Evolutionary conservation across 441 rosid species (phyloP), one percentile per base, ranked within the genome.

Genomic region (Sinapis alba): DNA sequence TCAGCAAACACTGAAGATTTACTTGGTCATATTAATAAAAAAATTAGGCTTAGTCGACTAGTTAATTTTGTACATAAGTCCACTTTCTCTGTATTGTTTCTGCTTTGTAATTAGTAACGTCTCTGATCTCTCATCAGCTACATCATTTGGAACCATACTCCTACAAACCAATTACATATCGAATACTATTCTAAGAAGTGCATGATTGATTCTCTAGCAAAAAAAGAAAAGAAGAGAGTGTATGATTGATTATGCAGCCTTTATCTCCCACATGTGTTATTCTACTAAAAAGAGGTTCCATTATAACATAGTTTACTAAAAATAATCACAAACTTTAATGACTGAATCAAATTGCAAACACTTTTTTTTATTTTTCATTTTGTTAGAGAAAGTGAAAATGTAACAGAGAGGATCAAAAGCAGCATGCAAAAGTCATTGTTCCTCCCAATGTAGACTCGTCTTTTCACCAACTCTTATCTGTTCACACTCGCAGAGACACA

Each of bases 401-500:
- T 4, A 45, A 23, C 21, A 58, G 26, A 58, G 65, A 56, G 30
- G 19, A 13, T 8, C 26, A 1, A 15, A 21, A 11, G 47, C 51
- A 60, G 54, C 16, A 45, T 15, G 16, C 18, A 34, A 51, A 62
- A 51, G 64, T 62, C 63, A 7, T 16, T 38, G 57, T 24, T 9
- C 53, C 57, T 9, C 53, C 57, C 69, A 61, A n/a, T 75, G 53
- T 68, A 68, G 54, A 23, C 69, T 51, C 68, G 43, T 51, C 36
- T 62, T 45, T 51, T 60, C 63, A 36, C 58, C 68, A 32, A 32
- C 61, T 34, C 5, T 28, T 18, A 13, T 7, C 15, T 26, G 20
- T 53, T 65, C n/a, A 19, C 62, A 60, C 72, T 32, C 67, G 5
- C 47, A 19, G 18, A 27, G 21, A 57, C 62, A 57, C 34, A 13